Conservation (phyloP, 2,329 filamentous ascomycete species). For the Alternaria solani region DNA sequence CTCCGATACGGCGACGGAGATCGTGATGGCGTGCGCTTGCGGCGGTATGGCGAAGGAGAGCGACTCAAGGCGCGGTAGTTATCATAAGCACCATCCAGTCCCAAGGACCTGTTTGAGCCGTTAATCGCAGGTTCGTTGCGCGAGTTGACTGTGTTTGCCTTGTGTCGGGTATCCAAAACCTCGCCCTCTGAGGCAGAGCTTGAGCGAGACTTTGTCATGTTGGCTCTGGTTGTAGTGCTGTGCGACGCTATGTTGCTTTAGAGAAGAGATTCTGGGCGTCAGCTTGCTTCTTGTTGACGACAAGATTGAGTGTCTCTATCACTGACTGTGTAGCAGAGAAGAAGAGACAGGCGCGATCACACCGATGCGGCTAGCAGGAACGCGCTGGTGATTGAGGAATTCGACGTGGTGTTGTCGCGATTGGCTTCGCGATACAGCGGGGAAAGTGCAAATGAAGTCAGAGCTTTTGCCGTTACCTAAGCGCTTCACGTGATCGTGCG, state of each 20-base stretch:
- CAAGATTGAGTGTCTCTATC: conserved; percentile 42
- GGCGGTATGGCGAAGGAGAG: conserved; percentile 44
- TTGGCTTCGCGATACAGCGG: conserved; percentile 17
- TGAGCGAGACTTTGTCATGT: conserved; percentile 36
- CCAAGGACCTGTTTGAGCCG: conserved; percentile 43
- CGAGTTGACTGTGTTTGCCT: conserved; percentile 47
- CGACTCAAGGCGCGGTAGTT: conserved; percentile 37
- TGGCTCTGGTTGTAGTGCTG: conserved; percentile 14
- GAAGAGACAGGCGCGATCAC: conserved; percentile 24
- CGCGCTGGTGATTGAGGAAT: conserved; percentile 16
- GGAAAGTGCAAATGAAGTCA: conserved; percentile 19
- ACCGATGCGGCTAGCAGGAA: conserved; percentile 11
- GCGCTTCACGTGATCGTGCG: neutral
- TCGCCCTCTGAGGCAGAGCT: conserved; percentile 45
- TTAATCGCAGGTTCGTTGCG: conserved; percentile 44
- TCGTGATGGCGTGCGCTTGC: conserved; percentile 32
- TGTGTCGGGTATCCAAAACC: conserved; percentile 37
- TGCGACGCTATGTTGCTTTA: conserved; percentile 16
- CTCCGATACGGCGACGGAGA: conserved; percentile 42
- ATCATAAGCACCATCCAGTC: conserved; percentile 40
- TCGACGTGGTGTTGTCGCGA: conserved; percentile 24
- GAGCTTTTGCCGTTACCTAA: conserved; percentile 15
- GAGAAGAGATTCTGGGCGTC: conserved; percentile 33
- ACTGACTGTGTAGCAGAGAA: conserved; percentile 48
- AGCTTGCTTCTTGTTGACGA: conserved; percentile 41